Evolutionary conservation across 2,329 filamentous ascomycete species (phyloP), one percentile per base, ranked within the genome.

Genomic region (Fusarium gaditjirri): DNA sequence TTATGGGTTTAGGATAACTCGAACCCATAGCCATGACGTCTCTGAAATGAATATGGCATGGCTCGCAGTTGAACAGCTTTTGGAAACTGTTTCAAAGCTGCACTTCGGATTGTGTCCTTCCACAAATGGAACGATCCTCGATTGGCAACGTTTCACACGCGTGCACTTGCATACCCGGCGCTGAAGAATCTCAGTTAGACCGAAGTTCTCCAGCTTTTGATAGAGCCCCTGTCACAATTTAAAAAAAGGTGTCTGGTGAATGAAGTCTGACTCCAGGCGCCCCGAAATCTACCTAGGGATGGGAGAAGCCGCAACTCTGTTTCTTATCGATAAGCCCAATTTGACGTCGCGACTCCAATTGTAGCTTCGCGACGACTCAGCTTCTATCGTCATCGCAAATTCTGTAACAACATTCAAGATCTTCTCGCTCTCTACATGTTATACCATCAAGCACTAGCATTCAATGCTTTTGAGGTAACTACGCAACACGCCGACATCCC

Each of bases 301-400:
- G 52, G 38, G 47, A 47, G 43, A 50, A 56, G 55, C 38, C 54
- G 49, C 49, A 73, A 61, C 57, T 73, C 57, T 63, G 46, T 44
- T 60, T 36, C 70, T 72, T 72, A 72, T 72, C 70, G 70, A 72
- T 72, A 72, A 72, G 70, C 14, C 33, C 47, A 52, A 55, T 50
- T 68, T 67, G 66, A 72, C 61, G 61, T 72, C 67, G 70, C 57
- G 58, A 54, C 70, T 67, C 35, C 56, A 41, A 39, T 52, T 27
- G 35, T n/a, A 47, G 50, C 60, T 73, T 70, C 54, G 47, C 57
- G 42, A 56, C 57, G 27, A 42, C 54, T 36, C 29, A 61, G 39
- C 55, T 72, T 61, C 41, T 43, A 65, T 55, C 57, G 33, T 57
- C 53, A 56, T 43, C 54, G 36, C 44, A 56, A 71, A 54, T 35